Evolutionary conservation across 1,284 basidiomycete species (phyloP).

Genomic region (Sanguinoderma infundibulare): DNA sequence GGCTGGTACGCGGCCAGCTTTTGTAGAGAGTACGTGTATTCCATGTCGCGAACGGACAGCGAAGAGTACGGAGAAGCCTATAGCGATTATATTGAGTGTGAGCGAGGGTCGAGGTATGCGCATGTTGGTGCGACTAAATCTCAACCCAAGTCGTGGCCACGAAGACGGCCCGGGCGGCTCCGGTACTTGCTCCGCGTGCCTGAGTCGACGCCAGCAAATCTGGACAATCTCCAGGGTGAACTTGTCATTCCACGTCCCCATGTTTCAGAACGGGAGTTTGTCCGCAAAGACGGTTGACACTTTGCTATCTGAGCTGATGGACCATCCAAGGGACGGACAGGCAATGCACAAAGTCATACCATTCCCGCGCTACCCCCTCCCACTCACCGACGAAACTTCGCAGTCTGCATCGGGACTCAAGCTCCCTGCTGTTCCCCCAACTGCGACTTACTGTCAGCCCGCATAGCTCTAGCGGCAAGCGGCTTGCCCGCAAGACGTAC

Average conservation of each 20-base stretch:
- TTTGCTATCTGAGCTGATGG: constrained; percentile 49
- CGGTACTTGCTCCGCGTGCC: constrained; percentile 67
- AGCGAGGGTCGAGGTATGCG: no score
- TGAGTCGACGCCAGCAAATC: constrained; percentile 38
- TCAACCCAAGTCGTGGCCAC: no score
- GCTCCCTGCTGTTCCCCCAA: constrained; percentile 45
- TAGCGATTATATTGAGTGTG: no score
- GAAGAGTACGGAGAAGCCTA: neutral
- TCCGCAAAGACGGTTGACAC: constrained; percentile 55
- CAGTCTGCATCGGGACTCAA: constrained; percentile 14
- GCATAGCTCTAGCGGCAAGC: constrained; percentile 25
- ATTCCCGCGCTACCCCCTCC: constrained; percentile 57
- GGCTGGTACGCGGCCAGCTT: constrained; percentile 71
- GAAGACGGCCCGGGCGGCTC: no score
- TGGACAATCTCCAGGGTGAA: constrained; percentile 63
- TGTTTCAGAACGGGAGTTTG: constrained; percentile 88
- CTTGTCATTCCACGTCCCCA: constrained; percentile 87
- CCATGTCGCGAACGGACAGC: constrained; percentile 26
- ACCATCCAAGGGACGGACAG: constrained; percentile 37
- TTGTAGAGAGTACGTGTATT: constrained; percentile 60
- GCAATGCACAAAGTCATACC: constrained; percentile 72
- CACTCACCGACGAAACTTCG: neutral
- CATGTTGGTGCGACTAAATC: no score
- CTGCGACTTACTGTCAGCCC: constrained; percentile 50
- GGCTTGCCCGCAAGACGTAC: constrained; percentile 51